A percentile compares a stretch with the other conserved stretches of the same genome.
Conservation (phyloP, 495 filamentous ascomycete species). For the Penicilliopsis zonata region DNA sequence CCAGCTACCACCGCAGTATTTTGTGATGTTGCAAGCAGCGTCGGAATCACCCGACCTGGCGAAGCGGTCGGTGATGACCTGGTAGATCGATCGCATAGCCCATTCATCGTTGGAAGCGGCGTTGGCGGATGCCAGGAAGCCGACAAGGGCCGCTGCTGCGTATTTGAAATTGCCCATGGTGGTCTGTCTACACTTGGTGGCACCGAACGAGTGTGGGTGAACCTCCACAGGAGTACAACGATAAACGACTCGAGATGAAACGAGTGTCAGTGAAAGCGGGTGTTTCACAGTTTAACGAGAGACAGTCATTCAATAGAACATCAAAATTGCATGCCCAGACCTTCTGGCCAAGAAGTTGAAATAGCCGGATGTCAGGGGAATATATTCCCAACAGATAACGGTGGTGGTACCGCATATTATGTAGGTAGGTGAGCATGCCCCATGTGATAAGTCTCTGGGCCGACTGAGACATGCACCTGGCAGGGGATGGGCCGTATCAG, state of each 20-base stretch:
- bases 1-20: conserved; percentile 71
- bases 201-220: too few relatives aligned
- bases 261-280: background rate
- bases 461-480: background rate
- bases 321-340: background rate
- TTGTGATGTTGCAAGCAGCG: conserved; percentile 27
- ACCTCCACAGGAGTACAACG: too few relatives aligned
- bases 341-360: background rate
- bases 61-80: conserved; percentile 66
- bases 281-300: background rate
- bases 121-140: background rate
- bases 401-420: too few relatives aligned
- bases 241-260: background rate
- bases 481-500: too few relatives aligned
- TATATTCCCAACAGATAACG: background rate
- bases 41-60: conserved; percentile 52
- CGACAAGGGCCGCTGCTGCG: background rate
- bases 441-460: background rate
- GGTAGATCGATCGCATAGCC: conserved; percentile 47
- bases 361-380: background rate
- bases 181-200: too few relatives aligned
- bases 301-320: background rate
- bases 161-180: background rate
- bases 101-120: background rate
- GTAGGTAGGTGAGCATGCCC: too few relatives aligned